Evolutionary conservation across 2,329 filamentous ascomycete genomes (phyloP).

Genomic region (Hypoxylon sp.): DNA sequence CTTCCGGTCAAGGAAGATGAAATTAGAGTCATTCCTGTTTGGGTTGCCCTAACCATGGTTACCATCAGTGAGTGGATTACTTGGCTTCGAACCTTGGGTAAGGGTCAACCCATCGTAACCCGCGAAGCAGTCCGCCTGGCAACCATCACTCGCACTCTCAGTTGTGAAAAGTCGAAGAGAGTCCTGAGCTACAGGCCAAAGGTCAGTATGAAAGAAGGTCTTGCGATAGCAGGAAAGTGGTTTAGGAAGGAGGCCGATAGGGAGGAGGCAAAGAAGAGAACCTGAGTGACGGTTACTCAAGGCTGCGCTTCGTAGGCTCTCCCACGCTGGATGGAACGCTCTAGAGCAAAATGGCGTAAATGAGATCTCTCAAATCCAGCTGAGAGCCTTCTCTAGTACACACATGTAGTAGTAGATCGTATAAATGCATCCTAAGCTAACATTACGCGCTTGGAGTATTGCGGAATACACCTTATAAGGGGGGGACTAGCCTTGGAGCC

Average conservation of each 20-base stretch:
- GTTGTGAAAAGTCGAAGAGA: slow-evolving; percentile 2
- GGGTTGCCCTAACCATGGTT: background rate
- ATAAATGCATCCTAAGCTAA: no score
- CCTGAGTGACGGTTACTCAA: background rate
- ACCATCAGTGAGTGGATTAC: slow-evolving; percentile 3
- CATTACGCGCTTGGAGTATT: no score
- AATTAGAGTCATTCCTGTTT: slow-evolving; percentile 2
- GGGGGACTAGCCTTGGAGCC: no score
- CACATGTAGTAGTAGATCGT: no score
- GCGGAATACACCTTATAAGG: no score
- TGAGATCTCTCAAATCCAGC: background rate
- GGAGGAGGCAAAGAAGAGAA: background rate
- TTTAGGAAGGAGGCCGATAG: background rate
- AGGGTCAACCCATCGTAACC: slow-evolving; percentile 2
- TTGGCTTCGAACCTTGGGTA: slow-evolving; percentile 3
- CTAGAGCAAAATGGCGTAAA: background rate
- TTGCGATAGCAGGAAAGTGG: slow-evolving; percentile 1
- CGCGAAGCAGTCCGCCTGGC: background rate
- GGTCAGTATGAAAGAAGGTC: slow-evolving; percentile 3
- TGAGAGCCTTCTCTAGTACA: no score
- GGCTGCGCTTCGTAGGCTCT: no score
- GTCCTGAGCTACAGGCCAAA: slow-evolving; percentile 1
- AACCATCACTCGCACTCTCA: background rate
- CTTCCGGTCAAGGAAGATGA: slow-evolving; percentile 4
- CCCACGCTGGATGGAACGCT: no score